phyloP scores from a whole-genome alignment of 163 green algal genomes.

The Chlorella variabilis region DNA sequence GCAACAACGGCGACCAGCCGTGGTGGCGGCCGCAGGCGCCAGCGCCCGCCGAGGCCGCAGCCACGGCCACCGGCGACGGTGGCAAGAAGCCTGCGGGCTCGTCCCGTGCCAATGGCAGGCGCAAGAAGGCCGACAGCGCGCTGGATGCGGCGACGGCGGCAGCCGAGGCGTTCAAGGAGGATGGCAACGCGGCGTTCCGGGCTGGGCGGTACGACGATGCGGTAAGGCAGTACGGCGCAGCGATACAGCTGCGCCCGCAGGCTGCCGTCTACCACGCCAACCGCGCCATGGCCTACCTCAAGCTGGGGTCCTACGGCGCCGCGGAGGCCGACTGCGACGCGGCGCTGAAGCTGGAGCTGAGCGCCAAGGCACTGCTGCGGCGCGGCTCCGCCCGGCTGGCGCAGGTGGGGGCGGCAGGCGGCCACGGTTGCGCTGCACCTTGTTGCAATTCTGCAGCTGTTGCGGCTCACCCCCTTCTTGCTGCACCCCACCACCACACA shows the following conservation, averaged over 20 bases:
- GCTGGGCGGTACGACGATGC: constrained; percentile 68
- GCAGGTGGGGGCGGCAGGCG: constrained; percentile 54
- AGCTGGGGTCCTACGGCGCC: constrained; percentile 61
- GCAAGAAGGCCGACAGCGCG: neutral
- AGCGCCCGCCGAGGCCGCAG: constrained; percentile 12
- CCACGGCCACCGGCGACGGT: neutral
- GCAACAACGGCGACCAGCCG: neutral
- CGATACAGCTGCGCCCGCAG: constrained; percentile 45
- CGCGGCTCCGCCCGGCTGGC: constrained; percentile 66
- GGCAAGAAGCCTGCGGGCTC: neutral
- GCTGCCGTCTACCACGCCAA: constrained; percentile 73
- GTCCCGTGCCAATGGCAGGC: neutral
- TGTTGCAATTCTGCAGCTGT: too few relatives aligned
- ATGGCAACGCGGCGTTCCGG: constrained; percentile 74
- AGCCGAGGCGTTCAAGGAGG: constrained; percentile 49
- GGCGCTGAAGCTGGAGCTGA: constrained; percentile 63
- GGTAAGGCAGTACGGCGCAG: constrained; percentile 67
- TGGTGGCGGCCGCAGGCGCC: neutral
- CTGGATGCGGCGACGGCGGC: neutral
- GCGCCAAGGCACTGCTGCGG: constrained; percentile 79
- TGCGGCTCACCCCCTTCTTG: too few relatives aligned
- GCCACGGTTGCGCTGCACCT: constrained; percentile 34
- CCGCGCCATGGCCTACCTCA: constrained; percentile 71
- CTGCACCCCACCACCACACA: neutral
- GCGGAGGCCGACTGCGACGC: constrained; percentile 84